Conservation (phyloP, 768 basidiomycete species). For the Tulasnella sp. region DNA sequence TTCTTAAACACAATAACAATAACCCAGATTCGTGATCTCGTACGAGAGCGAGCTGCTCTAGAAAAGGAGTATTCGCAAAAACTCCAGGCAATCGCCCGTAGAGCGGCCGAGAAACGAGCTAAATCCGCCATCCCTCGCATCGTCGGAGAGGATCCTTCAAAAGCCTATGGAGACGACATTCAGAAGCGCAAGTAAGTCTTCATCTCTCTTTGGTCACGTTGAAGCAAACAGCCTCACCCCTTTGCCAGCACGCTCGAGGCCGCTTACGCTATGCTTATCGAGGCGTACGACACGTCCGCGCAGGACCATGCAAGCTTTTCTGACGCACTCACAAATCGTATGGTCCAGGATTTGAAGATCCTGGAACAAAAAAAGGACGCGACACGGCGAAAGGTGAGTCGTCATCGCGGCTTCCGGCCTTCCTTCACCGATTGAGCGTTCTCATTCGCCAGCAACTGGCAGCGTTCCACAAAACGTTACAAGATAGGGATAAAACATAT, state of each 20-base stretch:
- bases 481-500: constrained; percentile 57
- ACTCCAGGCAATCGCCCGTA: constrained; percentile 51
- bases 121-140: constrained; percentile 41
- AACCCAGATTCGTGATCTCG: constrained; percentile 58
- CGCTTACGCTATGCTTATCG: constrained; percentile 57
- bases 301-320: constrained; percentile 60
- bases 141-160: constrained; percentile 56
- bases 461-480: constrained; percentile 56
- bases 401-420: not conserved
- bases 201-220: constrained; percentile 2
- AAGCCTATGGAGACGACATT: constrained; percentile 41
- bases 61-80: constrained; percentile 73
- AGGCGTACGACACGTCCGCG: constrained; percentile 44
- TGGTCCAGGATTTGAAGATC: constrained; percentile 48
- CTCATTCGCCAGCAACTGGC: constrained; percentile 40
- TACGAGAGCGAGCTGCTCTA: constrained; percentile 48
- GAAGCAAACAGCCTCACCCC: not conserved
- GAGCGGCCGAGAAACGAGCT: constrained; percentile 56
- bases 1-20: not conserved
- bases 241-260: constrained; percentile 49
- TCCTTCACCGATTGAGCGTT: not conserved
- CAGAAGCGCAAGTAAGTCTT: constrained; percentile 42
- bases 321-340: constrained; percentile 44
- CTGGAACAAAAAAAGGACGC: constrained; percentile 54
- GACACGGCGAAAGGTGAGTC: constrained; percentile 49